A percentile compares a stretch with the other conserved stretches of the same genome.
Evolutionary conservation across 2,329 filamentous ascomycete genomes (phyloP).

Genomic region (Colletotrichum sp.): DNA sequence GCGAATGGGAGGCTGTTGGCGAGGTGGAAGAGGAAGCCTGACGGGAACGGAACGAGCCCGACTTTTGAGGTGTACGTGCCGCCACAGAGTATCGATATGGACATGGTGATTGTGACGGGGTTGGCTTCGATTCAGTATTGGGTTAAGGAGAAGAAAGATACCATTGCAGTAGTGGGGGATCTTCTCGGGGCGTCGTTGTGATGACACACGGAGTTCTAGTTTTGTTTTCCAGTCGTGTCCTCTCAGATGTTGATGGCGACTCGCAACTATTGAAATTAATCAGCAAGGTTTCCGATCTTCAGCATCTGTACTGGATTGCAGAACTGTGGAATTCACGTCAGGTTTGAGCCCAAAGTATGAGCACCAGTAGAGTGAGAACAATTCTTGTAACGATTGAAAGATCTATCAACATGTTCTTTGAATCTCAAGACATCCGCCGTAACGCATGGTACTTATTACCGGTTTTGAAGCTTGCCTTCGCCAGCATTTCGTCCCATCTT

Average conservation of each 20-base stretch:
- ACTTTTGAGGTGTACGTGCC: constrained; percentile 14
- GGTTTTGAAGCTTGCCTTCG: neutral
- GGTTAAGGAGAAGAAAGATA: neutral
- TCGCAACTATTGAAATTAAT: neutral
- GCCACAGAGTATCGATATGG: constrained; percentile 13
- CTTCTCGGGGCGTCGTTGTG: neutral
- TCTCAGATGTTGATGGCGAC: neutral
- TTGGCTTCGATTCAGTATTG: neutral
- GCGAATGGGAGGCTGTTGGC: neutral
- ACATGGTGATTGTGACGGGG: constrained; percentile 13
- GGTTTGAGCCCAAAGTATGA: fast-evolving
- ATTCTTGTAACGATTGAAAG: fast-evolving
- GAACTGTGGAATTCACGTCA: neutral
- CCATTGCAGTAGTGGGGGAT: neutral
- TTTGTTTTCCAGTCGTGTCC: neutral
- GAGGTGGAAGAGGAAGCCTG: neutral
- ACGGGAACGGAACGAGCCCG: neutral
- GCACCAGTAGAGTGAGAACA: neutral
- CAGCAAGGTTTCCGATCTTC: neutral
- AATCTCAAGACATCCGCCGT: neutral
- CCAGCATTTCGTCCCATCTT: neutral
- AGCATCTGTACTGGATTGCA: neutral
- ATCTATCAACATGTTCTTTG: neutral
- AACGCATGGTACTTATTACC: neutral
- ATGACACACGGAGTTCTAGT: neutral